Evolutionary conservation across 1,284 basidiomycete species (phyloP).

Genomic region (Austropuccinia psidii): DNA sequence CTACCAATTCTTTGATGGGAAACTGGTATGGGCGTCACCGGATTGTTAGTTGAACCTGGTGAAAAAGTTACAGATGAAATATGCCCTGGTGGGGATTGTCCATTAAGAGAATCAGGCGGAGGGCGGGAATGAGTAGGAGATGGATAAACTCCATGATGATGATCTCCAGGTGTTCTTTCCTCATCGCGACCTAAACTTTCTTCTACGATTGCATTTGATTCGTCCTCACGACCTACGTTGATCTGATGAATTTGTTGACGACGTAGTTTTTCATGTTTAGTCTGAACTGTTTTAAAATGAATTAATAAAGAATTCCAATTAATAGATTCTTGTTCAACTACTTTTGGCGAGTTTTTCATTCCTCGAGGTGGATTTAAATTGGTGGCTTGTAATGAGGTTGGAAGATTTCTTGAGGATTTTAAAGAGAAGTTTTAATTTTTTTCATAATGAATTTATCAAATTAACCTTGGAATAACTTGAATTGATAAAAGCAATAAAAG

Average conservation of each 20-base stretch:
- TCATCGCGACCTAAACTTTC: no score
- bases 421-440: no score
- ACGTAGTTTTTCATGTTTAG: slow-evolving; percentile 32
- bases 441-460: no score
- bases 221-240: slow-evolving; percentile 4
- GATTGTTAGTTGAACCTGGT: no score
- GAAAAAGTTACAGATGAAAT: background rate
- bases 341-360: slow-evolving; percentile 10
- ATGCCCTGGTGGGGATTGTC: background rate
- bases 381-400: background rate
- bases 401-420: no score
- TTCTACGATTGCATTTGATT: slow-evolving; percentile 17
- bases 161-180: background rate
- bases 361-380: slow-evolving; percentile 5
- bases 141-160: background rate
- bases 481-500: background rate
- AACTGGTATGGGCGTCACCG: no score
- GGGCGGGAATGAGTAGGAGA: background rate
- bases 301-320: slow-evolving; percentile 21
- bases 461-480: background rate
- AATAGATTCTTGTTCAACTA: slow-evolving; percentile 8
- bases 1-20: slow-evolving; percentile 13
- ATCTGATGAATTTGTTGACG: slow-evolving; percentile 22
- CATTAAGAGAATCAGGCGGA: no score
- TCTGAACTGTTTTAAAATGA: slow-evolving; percentile 33